Percentiles rank a stretch among this genome's conserved stretches.
phyloP scores from a whole-genome alignment of 306 rosid species.

The Cicer judaicum region DNA sequence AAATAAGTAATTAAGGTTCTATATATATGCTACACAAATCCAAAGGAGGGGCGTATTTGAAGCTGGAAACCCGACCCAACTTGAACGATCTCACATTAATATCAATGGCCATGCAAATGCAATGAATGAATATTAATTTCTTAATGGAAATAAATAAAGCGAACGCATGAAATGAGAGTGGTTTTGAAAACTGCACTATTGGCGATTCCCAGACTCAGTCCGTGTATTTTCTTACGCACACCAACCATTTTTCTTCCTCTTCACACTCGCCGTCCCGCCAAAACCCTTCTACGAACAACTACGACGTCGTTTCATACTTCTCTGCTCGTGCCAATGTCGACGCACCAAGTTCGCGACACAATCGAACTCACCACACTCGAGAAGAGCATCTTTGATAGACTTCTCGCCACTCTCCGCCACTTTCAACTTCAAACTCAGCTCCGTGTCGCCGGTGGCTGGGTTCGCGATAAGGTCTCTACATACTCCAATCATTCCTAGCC shows the following conservation, averaged over 20 bases:
- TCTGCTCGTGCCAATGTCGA: slow-evolving; percentile 38
- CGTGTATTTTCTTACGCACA: background rate
- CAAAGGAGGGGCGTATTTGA: too few relatives aligned
- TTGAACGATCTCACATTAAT: too few relatives aligned
- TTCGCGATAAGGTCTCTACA: slow-evolving; percentile 79
- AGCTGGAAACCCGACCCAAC: too few relatives aligned
- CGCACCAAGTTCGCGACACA: slow-evolving; percentile 49
- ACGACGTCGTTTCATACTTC: slow-evolving; percentile 43
- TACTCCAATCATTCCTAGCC: background rate
- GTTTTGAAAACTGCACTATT: slow-evolving; percentile 39
- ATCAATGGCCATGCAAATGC: background rate
- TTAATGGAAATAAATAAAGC: background rate
- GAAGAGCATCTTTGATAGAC: slow-evolving; percentile 71
- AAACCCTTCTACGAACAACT: slow-evolving; percentile 43
- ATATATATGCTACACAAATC: too few relatives aligned
- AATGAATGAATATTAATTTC: too few relatives aligned
- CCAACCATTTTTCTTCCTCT: slow-evolving; percentile 14
- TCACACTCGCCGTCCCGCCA: slow-evolving; percentile 40
- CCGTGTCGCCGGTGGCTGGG: slow-evolving; percentile 99
- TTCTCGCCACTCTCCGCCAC: slow-evolving; percentile 68
- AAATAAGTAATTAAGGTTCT: too few relatives aligned
- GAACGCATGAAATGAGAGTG: slow-evolving; percentile 55
- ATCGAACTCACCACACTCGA: slow-evolving; percentile 67
- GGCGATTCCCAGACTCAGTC: slow-evolving; percentile 32
- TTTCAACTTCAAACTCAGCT: slow-evolving; percentile 72